Evolutionary conservation across 495 filamentous ascomycete genomes (phyloP).

Genomic region (Lentithecium fluviatile): DNA sequence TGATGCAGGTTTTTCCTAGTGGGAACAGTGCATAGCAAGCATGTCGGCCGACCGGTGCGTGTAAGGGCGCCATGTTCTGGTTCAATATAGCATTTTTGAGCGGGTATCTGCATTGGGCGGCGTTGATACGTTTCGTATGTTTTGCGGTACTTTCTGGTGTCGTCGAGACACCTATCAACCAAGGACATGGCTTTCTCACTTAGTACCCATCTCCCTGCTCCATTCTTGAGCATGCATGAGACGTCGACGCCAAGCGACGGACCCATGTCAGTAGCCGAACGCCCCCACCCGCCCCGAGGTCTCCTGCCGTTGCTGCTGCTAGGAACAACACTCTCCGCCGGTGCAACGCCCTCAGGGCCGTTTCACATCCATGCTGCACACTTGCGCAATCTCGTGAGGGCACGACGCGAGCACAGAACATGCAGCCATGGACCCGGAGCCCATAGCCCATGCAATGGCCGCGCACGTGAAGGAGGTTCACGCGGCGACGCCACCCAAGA

Average conservation of each 20-base stretch:
- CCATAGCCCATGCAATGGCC: not conserved
- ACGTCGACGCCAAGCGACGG: too few species aligned
- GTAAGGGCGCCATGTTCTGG: not conserved
- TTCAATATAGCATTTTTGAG: not conserved
- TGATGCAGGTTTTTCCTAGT: slow-evolving; percentile 54
- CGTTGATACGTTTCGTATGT: not conserved
- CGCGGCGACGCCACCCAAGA: slow-evolving; percentile 36
- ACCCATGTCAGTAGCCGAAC: too few species aligned
- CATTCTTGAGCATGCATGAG: too few species aligned
- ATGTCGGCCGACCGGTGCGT: not conserved
- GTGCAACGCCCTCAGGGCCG: slow-evolving; percentile 19
- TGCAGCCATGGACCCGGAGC: slow-evolving; percentile 8
- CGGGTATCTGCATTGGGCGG: not conserved
- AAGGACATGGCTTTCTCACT: too few species aligned
- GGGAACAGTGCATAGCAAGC: not conserved
- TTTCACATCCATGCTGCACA: slow-evolving; percentile 27
- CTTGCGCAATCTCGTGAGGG: not conserved
- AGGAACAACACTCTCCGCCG: too few species aligned
- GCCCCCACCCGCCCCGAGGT: too few species aligned
- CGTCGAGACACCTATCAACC: too few species aligned
- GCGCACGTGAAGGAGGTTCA: not conserved
- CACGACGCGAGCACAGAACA: not conserved
- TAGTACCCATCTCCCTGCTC: too few species aligned
- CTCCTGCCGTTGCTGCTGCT: too few species aligned
- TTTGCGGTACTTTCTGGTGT: too few species aligned